These are phyloP conservation scores for Lactarius akahatsu DNA, from an alignment of 768 basidiomycete genomes.

Conservation along the genomic window DNA sequence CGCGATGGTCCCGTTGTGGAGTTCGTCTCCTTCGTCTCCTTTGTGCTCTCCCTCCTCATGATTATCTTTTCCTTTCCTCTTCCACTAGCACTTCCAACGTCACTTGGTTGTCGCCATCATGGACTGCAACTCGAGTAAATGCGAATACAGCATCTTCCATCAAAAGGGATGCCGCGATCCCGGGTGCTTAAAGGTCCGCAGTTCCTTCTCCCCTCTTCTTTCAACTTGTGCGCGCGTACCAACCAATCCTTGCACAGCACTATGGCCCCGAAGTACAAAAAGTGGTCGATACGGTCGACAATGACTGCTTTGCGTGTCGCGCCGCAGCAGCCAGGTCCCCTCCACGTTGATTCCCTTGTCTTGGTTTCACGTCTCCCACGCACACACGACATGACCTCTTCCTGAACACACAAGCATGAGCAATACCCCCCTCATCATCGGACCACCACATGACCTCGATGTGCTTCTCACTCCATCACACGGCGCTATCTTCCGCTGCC, in stretches of 20 bases:
- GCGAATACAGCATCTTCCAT: conserved; percentile 64
- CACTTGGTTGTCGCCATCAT: conserved; percentile 70
- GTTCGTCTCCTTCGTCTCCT: conserved; percentile 39
- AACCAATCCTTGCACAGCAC: conserved; percentile 43
- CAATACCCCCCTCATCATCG: conserved; percentile 22
- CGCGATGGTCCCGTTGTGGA: conserved; percentile 69
- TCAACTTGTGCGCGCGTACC: background rate
- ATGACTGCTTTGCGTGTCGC: conserved; percentile 68
- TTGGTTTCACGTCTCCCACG: background rate
- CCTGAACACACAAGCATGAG: conserved; percentile 4
- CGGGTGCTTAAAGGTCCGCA: conserved; percentile 56
- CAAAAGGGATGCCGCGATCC: conserved; percentile 53
- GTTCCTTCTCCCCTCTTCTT: background rate
- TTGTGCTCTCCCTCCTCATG: background rate
- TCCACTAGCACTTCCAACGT: conserved; percentile 70
- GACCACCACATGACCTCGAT: conserved; percentile 15
- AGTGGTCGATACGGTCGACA: conserved; percentile 67
- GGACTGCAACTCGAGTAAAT: conserved; percentile 66
- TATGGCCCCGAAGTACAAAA: conserved; percentile 68
- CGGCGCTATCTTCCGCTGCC: conserved; percentile 12
- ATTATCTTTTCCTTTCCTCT: background rate
- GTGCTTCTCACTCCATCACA: conserved; percentile 4
- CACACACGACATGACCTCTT: background rate
- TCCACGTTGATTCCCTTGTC: conserved; percentile 11
- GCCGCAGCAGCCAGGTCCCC: conserved; percentile 47